Conservation (phyloP, 78 protist genomes). For the Mantamonas sphyraenae region DNA sequence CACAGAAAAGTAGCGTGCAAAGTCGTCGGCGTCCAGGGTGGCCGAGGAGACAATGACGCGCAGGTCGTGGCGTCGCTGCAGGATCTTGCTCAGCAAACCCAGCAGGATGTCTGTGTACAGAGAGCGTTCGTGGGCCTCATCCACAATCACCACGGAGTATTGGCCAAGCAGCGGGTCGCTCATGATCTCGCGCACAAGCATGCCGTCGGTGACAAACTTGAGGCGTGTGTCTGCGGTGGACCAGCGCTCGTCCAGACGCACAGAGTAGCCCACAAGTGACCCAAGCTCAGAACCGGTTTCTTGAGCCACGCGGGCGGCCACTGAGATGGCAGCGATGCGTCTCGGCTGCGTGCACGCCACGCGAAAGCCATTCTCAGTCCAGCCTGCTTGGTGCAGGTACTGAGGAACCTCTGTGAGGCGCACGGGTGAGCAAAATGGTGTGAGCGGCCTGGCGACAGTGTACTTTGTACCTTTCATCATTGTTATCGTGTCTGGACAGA, state of each 20-base stretch:
- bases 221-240: constrained; percentile 42
- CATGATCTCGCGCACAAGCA: constrained; percentile 78
- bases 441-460: too few relatives aligned
- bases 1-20: constrained; percentile 46
- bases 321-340: constrained; percentile 75
- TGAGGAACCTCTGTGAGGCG: too few relatives aligned
- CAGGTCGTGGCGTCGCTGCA: constrained; percentile 35
- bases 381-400: constrained; percentile 71
- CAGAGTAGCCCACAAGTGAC: constrained; percentile 54
- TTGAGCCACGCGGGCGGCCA: constrained; percentile 75
- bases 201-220: constrained; percentile 90
- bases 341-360: constrained; percentile 80
- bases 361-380: constrained; percentile 48
- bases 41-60: constrained; percentile 85
- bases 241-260: constrained; percentile 56
- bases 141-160: constrained; percentile 83
- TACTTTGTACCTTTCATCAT: too few relatives aligned
- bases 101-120: constrained; percentile 55
- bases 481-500: too few relatives aligned
- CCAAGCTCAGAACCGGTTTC: constrained; percentile 64
- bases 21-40: constrained; percentile 71
- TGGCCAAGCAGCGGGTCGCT: constrained; percentile 64
- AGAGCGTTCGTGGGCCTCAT: constrained; percentile 96
- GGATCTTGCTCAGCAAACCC: constrained; percentile 54
- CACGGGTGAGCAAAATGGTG: too few relatives aligned